These are phyloP conservation scores for Claviceps citrina DNA, from an alignment of 2,329 filamentous ascomycete genomes.

Conservation along the genomic window DNA sequence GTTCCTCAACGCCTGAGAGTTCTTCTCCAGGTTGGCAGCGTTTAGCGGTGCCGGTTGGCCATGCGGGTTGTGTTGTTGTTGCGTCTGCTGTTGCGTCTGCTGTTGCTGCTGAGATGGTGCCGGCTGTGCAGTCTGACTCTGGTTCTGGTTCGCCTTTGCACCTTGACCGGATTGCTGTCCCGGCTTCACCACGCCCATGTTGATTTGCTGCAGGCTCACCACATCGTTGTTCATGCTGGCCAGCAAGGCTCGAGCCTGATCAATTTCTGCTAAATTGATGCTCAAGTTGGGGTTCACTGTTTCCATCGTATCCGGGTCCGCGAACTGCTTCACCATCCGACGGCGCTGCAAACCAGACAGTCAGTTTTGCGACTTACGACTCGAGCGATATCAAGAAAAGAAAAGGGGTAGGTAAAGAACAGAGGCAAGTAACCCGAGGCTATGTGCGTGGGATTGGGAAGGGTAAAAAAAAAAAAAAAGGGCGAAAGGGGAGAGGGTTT, in stretches of 20 bases:
- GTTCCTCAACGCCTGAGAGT: constrained; percentile 31
- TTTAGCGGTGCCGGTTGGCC: constrained; percentile 22
- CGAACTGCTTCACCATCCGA: constrained; percentile 38
- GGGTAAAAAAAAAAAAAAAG: too few species aligned
- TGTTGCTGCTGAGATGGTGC: constrained; percentile 13
- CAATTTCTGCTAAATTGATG: constrained; percentile 35
- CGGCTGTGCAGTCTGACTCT: constrained; percentile 11
- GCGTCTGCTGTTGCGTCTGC: constrained; percentile 11
- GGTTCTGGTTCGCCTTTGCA: constrained; percentile 9
- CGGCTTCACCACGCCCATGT: constrained; percentile 14
- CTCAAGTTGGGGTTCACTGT: constrained; percentile 34
- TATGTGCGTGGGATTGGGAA: too few species aligned
- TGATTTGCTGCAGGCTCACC: constrained; percentile 13
- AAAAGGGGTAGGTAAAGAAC: too few species aligned
- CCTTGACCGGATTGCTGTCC: constrained; percentile 12
- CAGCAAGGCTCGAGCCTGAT: constrained; percentile 31
- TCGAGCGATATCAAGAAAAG: too few species aligned
- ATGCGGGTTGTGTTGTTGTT: constrained; percentile 13
- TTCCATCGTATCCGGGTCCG: constrained; percentile 31
- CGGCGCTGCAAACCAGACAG: constrained; percentile 27
- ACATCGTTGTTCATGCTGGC: constrained; percentile 37
- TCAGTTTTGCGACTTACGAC: too few species aligned
- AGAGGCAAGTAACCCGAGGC: too few species aligned
- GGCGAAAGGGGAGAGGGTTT: background rate
- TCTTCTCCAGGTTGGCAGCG: constrained; percentile 36